phyloP scores from a whole-genome alignment of 2,329 filamentous ascomycete genomes.

The Sporothrix humicola region DNA sequence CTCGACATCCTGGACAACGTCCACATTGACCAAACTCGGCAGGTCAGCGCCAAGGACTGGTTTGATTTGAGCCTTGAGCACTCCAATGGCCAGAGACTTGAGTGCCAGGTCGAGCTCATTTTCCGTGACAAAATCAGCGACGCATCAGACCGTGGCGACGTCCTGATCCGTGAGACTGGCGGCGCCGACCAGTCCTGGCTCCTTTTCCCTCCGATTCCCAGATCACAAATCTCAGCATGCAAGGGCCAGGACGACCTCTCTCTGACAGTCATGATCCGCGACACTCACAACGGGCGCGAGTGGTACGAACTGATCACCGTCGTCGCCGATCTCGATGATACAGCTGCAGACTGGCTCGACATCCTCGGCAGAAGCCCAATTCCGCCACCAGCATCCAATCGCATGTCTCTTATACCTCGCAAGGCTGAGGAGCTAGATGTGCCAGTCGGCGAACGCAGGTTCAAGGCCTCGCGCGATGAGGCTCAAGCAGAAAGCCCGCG shows the following conservation, averaged over 20 bases:
- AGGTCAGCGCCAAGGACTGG: slow-evolving; percentile 86
- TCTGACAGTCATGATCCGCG: slow-evolving; percentile 83
- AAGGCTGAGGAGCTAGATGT: slow-evolving; percentile 42
- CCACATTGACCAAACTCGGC: slow-evolving; percentile 74
- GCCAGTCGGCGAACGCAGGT: slow-evolving; percentile 49
- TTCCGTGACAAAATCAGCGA: slow-evolving; percentile 79
- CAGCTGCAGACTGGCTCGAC: slow-evolving; percentile 83
- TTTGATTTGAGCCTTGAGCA: slow-evolving; percentile 86
- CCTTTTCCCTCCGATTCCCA: slow-evolving; percentile 85
- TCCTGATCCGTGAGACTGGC: slow-evolving; percentile 93
- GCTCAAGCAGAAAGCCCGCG: not conserved
- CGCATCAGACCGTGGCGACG: slow-evolving; percentile 72
- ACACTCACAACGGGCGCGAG: slow-evolving; percentile 61
- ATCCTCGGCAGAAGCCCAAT: slow-evolving; percentile 67
- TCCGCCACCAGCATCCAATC: slow-evolving; percentile 38
- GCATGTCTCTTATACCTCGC: slow-evolving; percentile 36
- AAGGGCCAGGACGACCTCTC: slow-evolving; percentile 72
- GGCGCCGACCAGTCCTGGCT: slow-evolving; percentile 73
- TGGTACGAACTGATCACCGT: slow-evolving; percentile 89
- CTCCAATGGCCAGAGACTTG: slow-evolving; percentile 86
- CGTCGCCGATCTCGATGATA: slow-evolving; percentile 74
- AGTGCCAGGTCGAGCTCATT: slow-evolving; percentile 86
- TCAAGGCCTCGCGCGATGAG: slow-evolving; percentile 34
- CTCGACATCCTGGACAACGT: slow-evolving; percentile 73
- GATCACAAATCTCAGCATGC: slow-evolving; percentile 76